Percentiles rank a stretch among this genome's conserved stretches.
These are phyloP conservation scores for Byssoonygena ceratinophila DNA, from an alignment of 2,329 filamentous ascomycete species.

Conservation along the genomic window DNA sequence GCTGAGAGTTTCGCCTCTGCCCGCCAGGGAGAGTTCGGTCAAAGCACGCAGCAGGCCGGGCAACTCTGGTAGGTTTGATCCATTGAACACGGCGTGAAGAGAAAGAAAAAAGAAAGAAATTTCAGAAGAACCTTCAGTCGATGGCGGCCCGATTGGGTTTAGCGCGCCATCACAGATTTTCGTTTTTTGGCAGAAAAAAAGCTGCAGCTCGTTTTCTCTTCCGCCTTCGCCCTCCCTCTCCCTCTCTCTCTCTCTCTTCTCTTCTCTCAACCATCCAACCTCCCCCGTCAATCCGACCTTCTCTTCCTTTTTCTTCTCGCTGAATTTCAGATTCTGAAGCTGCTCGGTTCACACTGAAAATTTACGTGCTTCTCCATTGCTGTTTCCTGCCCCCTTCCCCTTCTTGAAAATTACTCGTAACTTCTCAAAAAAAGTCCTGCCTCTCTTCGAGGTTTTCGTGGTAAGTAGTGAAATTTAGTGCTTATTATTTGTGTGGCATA, in stretches of 20 bases:
- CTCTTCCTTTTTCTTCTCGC: slow-evolving; percentile 4
- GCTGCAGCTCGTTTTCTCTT: slow-evolving; percentile 9
- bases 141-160: slow-evolving; percentile 18
- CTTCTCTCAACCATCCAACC: neutral
- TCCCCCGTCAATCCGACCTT: neutral
- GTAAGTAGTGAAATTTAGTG: slow-evolving; percentile 12
- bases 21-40: neutral
- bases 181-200: slow-evolving; percentile 15
- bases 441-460: slow-evolving; percentile 15
- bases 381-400: slow-evolving; percentile 20
- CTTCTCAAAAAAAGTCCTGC: slow-evolving; percentile 16
- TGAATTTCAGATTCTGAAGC: neutral
- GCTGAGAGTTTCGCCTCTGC: too few species aligned
- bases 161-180: slow-evolving; percentile 18
- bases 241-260: slow-evolving; percentile 1
- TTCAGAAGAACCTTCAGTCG: neutral
- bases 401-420: slow-evolving; percentile 25
- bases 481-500: slow-evolving; percentile 11
- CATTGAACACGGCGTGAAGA: neutral
- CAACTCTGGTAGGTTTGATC: slow-evolving; percentile 3
- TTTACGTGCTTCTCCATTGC: neutral
- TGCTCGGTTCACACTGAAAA: slow-evolving; percentile 4
- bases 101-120: neutral
- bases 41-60: neutral
- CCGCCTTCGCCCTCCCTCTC: neutral